Base-by-base conservation (phyloP, 208 protist genomes). In the Angomonas ambiguus region DNA sequence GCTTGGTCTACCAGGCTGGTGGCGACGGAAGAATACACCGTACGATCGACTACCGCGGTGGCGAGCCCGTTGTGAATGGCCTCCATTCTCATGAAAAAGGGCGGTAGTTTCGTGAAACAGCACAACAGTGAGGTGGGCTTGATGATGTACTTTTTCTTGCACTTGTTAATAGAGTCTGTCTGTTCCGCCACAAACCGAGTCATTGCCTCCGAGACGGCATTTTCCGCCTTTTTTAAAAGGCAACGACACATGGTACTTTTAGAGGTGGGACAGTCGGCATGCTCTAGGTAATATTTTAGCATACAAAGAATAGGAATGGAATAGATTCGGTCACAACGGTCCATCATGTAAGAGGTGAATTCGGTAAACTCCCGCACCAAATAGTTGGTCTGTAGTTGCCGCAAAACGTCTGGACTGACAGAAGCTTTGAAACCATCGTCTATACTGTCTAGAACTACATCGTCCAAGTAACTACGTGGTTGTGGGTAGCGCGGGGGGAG, bases 261-360 rank as follows among this genome's bases (percentile, higher is more conserved):
- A 4, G 76, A 55, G 55, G 59, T 71, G 76, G 67, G 90, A 88
- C 25, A 78, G 80, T 8, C 78, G 65, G 56, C 60, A 8, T 58
- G 62, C 48, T 69, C 55, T 31, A 65, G 78, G 71, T 92, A 93
- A 22, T 79, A 83, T 2, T 78, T 62, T 24, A 95, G 41, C 87
- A 93, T 93, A 65, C 80, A 87, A 20, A 93, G 78, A 10, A 85
- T 73, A 16, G 85, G 87, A 6, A 95, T 62, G 45, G 81, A 74
- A 71, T 93, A 93, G 28, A 93, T 78, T 38, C 86, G 78, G 69
- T 95, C 90, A 60, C 90, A 95, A 63, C 83, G 79, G 18, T 91
- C 78, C 42, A 83, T 74, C 33, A 89, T 69, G 57, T 84, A 92
- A 60, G 71, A 53, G 1, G 74, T 66, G 24, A 93, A 51, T 24